These are phyloP conservation scores for Osmozyma mogii DNA, from an alignment of 805 yeast genomes.

Conservation along the genomic window DNA sequence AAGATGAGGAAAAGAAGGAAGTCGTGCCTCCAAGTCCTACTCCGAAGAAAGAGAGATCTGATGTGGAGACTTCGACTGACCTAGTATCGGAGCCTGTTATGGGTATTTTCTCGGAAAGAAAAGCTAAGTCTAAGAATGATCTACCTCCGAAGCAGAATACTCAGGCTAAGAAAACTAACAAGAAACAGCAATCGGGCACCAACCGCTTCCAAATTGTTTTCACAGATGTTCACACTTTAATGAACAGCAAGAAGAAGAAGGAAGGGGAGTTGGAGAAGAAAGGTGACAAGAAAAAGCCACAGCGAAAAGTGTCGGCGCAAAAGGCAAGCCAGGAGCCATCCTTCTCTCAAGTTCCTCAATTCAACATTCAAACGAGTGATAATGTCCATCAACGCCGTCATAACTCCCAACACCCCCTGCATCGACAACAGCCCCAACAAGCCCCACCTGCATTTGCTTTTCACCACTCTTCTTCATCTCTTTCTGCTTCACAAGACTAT, in stretches of 20 bases:
- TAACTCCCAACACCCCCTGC: background rate
- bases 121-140: conserved; percentile 4
- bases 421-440: background rate
- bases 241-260: conserved; percentile 14
- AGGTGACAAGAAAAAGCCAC: background rate
- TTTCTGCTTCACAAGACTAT: conserved; percentile 9
- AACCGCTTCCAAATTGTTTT: conserved; percentile 13
- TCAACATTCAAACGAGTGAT: no score
- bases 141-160: no score
- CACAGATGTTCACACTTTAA: conserved; percentile 15
- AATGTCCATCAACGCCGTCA: no score
- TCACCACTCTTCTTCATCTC: conserved; percentile 3
- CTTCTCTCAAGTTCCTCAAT: background rate
- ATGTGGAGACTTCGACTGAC: conserved; percentile 10
- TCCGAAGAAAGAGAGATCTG: conserved; percentile 20
- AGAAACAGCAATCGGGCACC: conserved; percentile 7
- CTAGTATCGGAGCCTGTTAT: conserved; percentile 27
- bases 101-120: conserved; percentile 31
- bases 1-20: conserved; percentile 5
- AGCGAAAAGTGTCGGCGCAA: background rate
- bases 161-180: conserved; percentile 1
- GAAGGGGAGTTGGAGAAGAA: background rate
- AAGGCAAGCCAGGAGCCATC: no score
- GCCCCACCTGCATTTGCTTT: background rate
- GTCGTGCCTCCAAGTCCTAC: conserved; percentile 30